Evolutionary conservation across 192 early-diverging fungal genomes (phyloP), one percentile per base, ranked within the genome.

Genomic region (Jimgerdemannia flammicorona): DNA sequence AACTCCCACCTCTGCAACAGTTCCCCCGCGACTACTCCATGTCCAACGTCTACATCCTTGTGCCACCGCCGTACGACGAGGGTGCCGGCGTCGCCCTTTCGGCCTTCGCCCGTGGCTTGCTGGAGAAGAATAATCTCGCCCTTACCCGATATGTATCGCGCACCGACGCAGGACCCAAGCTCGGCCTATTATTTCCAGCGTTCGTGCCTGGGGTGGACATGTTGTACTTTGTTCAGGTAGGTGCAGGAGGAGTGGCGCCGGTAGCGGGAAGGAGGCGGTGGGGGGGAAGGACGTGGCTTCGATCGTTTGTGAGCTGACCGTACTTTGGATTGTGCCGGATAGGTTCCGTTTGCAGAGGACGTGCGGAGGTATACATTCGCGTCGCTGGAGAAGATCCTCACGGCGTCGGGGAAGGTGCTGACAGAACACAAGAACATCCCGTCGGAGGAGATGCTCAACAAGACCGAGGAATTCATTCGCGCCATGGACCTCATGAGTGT

Each of bases 261-360:
- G 29, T 29, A 29, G 29, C 29, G 29, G 29, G 6, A 39, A 59
- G 20, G n/a, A 41, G 6, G 43, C 7, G 42, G 8, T 43, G 19
- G 42, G 39, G 42, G 39, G 20, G 43, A 49, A 73, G 7, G 11
- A 40, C 9, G 4, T 63, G 43, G n/a, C 44, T 18, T 44, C 40
- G 8, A 19, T 68, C 4, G 19, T 74, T 74, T 74, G 44, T 44
- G 29, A 83, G 18, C 20, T 9, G n/a, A 76, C 71, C 40, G 18
- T 78, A 19, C 54, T 49, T 44, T 29, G 4, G 43, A 76, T 59
- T 65, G 40, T 67, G 44, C 14, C 0, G 0, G 67, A 20, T 78
- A 92, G 88, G 71, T 92, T 44, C 89, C 91, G 4, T 93, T 91
- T 80, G 83, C 78, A 19, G 90, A 94, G 77, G 91, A 94, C 75